Evolutionary conservation across 805 yeast genomes (phyloP).

Genomic region (Suhomyces sp.): DNA sequence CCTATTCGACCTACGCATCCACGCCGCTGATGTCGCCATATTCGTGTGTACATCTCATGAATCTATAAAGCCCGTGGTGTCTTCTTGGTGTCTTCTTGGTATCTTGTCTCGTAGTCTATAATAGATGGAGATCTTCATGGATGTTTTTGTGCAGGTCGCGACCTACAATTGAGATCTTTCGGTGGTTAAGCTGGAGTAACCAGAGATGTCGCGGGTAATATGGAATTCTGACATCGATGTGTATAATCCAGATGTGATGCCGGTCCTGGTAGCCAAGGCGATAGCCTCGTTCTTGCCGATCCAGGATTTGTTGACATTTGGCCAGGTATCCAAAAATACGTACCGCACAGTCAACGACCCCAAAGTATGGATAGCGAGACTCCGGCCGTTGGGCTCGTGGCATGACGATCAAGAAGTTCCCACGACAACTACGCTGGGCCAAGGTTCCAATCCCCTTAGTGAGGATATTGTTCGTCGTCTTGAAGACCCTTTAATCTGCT

Average conservation of each 20-base stretch:
- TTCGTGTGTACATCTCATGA: constrained; percentile 1
- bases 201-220: constrained; percentile 41
- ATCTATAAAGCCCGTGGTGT: not conserved
- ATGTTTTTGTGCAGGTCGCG: not conserved
- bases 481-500: constrained; percentile 33
- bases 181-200: not conserved
- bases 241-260: constrained; percentile 35
- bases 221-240: constrained; percentile 48
- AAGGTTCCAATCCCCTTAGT: not conserved
- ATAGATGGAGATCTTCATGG: too few relatives aligned
- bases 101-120: too few relatives aligned
- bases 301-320: constrained; percentile 38
- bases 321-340: constrained; percentile 37
- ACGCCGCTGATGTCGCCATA: constrained; percentile 1
- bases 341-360: constrained; percentile 37
- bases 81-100: too few relatives aligned
- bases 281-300: constrained; percentile 34
- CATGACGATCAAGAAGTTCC: constrained; percentile 7
- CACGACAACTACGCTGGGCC: not conserved
- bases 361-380: constrained; percentile 36
- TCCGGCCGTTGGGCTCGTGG: constrained; percentile 40
- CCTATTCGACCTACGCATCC: not conserved
- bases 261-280: constrained; percentile 33
- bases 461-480: constrained; percentile 1
- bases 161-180: not conserved